Percentiles rank a stretch among this genome's conserved stretches.
Evolutionary conservation across 192 early-diverging fungal genomes (phyloP).

Genomic region (Coemansia sp.): DNA sequence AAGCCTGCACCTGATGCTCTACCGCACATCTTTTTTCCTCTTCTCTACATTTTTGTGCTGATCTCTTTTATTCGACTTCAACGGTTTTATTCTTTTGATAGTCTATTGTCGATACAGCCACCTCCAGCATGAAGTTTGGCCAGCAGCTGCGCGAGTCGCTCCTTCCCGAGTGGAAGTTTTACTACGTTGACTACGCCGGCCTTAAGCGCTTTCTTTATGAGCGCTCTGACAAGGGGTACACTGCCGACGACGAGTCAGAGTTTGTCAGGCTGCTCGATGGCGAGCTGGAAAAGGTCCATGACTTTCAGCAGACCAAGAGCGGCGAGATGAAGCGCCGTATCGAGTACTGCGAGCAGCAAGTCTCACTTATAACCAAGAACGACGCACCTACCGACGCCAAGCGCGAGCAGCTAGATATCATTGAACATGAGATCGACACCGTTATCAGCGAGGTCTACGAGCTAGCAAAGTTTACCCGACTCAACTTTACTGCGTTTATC

Average conservation of each 20-base stretch:
- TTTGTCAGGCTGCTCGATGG: constrained; percentile 85
- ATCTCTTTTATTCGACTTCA: constrained; percentile 6
- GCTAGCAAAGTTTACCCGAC: constrained; percentile 69
- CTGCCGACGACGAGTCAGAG: constrained; percentile 76
- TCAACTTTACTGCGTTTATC: constrained; percentile 82
- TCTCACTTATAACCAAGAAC: constrained; percentile 57
- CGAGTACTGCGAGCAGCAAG: constrained; percentile 60
- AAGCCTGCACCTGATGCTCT: neutral
- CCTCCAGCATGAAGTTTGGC: constrained; percentile 82
- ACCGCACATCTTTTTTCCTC: neutral
- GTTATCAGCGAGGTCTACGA: constrained; percentile 79
- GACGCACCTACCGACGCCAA: constrained; percentile 42
- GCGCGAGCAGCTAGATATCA: constrained; percentile 55
- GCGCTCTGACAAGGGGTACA: constrained; percentile 63
- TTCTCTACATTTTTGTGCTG: neutral
- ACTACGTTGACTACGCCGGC: constrained; percentile 85
- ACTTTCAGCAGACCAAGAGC: constrained; percentile 72
- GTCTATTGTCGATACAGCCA: neutral
- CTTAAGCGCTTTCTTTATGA: constrained; percentile 83
- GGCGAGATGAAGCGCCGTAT: constrained; percentile 71
- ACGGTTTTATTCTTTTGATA: neutral
- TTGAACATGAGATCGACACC: constrained; percentile 65
- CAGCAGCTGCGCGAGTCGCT: constrained; percentile 76
- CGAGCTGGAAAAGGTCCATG: constrained; percentile 86
- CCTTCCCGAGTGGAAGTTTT: constrained; percentile 83